A percentile compares a stretch with the other conserved stretches of the same genome.
Conservation (phyloP, 1,284 basidiomycete genomes). For the Xanthoconium separans region DNA sequence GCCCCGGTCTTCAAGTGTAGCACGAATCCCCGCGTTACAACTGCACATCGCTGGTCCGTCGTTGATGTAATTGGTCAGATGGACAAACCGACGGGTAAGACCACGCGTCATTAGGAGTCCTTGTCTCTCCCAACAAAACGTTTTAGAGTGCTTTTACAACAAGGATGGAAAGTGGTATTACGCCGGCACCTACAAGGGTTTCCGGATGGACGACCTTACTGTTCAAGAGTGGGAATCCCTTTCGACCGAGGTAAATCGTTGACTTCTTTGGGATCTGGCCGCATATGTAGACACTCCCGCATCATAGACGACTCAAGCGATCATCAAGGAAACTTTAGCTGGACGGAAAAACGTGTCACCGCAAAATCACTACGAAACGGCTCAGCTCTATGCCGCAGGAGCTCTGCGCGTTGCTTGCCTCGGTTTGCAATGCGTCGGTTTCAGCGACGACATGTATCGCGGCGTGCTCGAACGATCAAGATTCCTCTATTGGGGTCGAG, state of each 20-base stretch:
- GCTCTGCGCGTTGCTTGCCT: constrained; percentile 70
- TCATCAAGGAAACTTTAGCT: constrained; percentile 68
- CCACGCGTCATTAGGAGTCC: neutral
- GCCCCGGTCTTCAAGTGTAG: constrained; percentile 69
- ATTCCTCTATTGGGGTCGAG: constrained; percentile 41
- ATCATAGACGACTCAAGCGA: constrained; percentile 55
- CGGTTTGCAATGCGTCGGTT: constrained; percentile 71
- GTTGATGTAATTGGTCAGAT: constrained; percentile 59
- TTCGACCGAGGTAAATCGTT: constrained; percentile 51
- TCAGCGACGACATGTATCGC: constrained; percentile 60
- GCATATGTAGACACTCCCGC: constrained; percentile 1
- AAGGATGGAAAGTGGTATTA: constrained; percentile 79
- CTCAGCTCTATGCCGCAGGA: constrained; percentile 67
- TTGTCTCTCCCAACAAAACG: constrained; percentile 5
- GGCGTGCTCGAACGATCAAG: constrained; percentile 60
- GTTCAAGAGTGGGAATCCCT: constrained; percentile 67
- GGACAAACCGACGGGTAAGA: constrained; percentile 59
- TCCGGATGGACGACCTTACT: constrained; percentile 62
- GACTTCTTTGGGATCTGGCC: constrained; percentile 3
- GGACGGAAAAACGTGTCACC: constrained; percentile 72
- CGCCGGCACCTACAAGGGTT: constrained; percentile 68
- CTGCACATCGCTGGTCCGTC: constrained; percentile 67
- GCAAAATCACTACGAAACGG: constrained; percentile 70
- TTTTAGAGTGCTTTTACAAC: constrained; percentile 71
- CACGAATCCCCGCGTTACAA: constrained; percentile 69